phyloP scores from a whole-genome alignment of 371 early-diverging fungal genomes.

The Zychaea mexicana region DNA sequence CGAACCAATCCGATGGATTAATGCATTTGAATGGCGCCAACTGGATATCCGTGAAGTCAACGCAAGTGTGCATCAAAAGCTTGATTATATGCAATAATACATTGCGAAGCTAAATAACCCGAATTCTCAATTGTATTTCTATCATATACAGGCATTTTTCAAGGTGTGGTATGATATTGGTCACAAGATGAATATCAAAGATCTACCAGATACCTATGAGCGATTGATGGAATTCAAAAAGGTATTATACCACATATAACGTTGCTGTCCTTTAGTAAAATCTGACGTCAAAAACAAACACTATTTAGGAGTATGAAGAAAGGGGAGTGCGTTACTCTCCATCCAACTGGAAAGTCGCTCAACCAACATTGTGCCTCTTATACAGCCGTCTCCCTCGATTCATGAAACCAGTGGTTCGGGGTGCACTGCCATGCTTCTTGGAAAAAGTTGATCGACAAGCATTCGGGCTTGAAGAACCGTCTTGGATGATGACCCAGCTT shows the following conservation, averaged over 20 bases:
- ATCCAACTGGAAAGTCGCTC: slow-evolving; percentile 30
- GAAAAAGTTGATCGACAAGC: slow-evolving; percentile 23
- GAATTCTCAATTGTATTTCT: neutral
- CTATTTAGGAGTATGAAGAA: slow-evolving; percentile 24
- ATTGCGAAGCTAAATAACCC: neutral
- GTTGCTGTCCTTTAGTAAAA: neutral
- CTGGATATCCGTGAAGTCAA: slow-evolving; percentile 47
- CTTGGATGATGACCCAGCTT: slow-evolving; percentile 9
- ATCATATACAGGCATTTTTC: slow-evolving; percentile 34
- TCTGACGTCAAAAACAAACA: too few relatives aligned
- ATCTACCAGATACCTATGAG: slow-evolving; percentile 47
- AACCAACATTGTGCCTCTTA: slow-evolving; percentile 28
- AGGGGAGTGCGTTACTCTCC: slow-evolving; percentile 18
- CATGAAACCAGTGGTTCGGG: slow-evolving; percentile 23
- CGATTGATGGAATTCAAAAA: slow-evolving; percentile 36
- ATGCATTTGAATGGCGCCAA: slow-evolving; percentile 49
- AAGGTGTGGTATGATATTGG: slow-evolving; percentile 47
- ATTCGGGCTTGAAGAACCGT: slow-evolving; percentile 28
- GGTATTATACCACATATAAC: slow-evolving; percentile 1
- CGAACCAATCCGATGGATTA: slow-evolving; percentile 47
- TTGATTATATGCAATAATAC: neutral
- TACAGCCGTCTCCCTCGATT: slow-evolving; percentile 23
- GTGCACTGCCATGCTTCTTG: slow-evolving; percentile 21
- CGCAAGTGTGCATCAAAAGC: slow-evolving; percentile 26
- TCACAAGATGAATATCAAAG: slow-evolving; percentile 44